Evolutionary conservation across 2,329 filamentous ascomycete genomes (phyloP).

Genomic region (Pseudocercospora vitis): DNA sequence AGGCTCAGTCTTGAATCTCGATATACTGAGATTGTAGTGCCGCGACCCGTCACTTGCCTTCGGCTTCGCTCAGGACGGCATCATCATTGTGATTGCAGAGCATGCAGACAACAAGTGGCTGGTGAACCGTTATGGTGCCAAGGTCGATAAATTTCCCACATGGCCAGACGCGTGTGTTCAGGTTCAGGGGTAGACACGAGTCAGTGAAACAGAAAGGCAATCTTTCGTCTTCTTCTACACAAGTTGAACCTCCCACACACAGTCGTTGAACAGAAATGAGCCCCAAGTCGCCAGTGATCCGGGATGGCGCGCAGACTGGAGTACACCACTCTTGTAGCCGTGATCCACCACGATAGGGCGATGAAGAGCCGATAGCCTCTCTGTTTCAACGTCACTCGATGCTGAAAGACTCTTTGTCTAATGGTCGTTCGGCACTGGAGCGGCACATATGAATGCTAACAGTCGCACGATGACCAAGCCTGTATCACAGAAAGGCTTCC

Average conservation of each 20-base stretch:
- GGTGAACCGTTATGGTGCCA: not conserved
- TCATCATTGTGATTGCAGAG: not conserved
- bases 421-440: not conserved
- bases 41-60: no score
- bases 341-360: constrained; percentile 1
- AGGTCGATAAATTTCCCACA: not conserved
- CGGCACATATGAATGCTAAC: no score
- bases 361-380: not conserved
- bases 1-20: no score
- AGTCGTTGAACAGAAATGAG: not conserved
- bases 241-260: not conserved
- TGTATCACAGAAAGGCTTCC: no score
- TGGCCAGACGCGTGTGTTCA: not conserved
- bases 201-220: not conserved
- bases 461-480: no score
- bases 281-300: not conserved
- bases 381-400: not conserved
- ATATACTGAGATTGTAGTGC: no score
- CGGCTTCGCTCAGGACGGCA: no score
- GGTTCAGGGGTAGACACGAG: constrained; percentile 2
- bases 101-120: not conserved
- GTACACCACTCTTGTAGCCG: not conserved
- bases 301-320: not conserved
- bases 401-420: not conserved
- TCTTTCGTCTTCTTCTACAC: not conserved